Percentiles rank a stretch among this genome's conserved stretches.
These are phyloP conservation scores for Huntiella decipiens DNA, from an alignment of 2,329 filamentous ascomycete species.

Conservation along the genomic window DNA sequence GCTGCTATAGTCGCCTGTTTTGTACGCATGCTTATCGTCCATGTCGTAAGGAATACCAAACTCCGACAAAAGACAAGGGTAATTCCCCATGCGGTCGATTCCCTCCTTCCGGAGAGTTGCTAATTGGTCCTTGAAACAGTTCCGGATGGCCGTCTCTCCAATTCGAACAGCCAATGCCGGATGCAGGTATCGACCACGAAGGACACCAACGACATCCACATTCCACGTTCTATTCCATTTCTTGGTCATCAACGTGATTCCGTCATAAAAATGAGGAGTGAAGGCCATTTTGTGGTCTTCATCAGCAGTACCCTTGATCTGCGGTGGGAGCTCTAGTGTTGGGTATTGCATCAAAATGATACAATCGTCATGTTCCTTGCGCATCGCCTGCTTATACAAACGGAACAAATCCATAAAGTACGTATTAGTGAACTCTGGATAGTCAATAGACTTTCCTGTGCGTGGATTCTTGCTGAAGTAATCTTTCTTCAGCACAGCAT, in stretches of 20 bases:
- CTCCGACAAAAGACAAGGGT: slow-evolving; percentile 79
- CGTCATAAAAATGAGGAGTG: slow-evolving; percentile 90
- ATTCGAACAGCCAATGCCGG: slow-evolving; percentile 86
- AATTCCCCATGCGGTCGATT: slow-evolving; percentile 67
- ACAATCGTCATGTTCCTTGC: slow-evolving; percentile 55
- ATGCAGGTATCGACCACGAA: slow-evolving; percentile 72
- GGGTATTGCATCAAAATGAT: slow-evolving; percentile 86
- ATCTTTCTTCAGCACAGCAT: slow-evolving; percentile 61
- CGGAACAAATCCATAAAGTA: slow-evolving; percentile 83
- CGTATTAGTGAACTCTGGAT: slow-evolving; percentile 71
- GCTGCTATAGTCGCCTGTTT: slow-evolving; percentile 84
- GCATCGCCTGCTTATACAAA: slow-evolving; percentile 54
- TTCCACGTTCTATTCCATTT: slow-evolving; percentile 98
- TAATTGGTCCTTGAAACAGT: slow-evolving; percentile 79
- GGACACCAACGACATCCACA: slow-evolving; percentile 79
- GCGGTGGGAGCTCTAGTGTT: slow-evolving; percentile 76
- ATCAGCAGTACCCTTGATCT: slow-evolving; percentile 69
- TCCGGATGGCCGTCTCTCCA: slow-evolving; percentile 83
- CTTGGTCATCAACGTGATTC: slow-evolving; percentile 90
- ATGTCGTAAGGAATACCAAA: slow-evolving; percentile 98
- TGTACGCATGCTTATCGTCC: slow-evolving; percentile 91
- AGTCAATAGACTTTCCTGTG: slow-evolving; percentile 56
- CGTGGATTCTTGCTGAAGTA: slow-evolving; percentile 70
- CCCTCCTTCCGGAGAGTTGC: slow-evolving; percentile 70
- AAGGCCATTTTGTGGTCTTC: slow-evolving; percentile 85